Percentiles rank a stretch among this genome's conserved stretches.
Evolutionary conservation across 345 rosid genomes (phyloP).

Genomic region (Rhodomyrtus tomentosa): DNA sequence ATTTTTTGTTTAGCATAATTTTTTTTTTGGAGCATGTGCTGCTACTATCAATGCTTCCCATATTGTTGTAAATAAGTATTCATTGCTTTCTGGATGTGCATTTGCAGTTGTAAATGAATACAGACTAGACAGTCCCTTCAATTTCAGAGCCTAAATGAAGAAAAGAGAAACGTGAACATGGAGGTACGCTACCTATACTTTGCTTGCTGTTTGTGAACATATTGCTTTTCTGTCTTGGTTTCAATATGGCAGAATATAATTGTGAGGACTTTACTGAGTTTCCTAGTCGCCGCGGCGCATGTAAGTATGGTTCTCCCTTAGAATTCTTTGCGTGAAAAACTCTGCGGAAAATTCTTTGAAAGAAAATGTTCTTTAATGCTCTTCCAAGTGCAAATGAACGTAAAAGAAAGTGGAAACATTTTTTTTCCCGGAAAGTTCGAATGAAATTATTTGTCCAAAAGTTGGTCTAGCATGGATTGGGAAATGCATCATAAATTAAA

Average conservation of each 20-base stretch:
- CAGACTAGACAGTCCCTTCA: slow-evolving; percentile 94
- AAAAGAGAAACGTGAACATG: slow-evolving; percentile 83
- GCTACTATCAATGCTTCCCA: background rate
- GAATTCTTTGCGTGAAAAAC: too few relatives aligned
- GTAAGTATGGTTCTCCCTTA: too few relatives aligned
- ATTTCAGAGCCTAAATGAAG: slow-evolving; percentile 85
- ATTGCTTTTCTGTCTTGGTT: background rate
- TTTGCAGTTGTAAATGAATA: slow-evolving; percentile 85
- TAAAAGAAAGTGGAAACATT: too few relatives aligned
- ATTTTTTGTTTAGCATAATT: background rate
- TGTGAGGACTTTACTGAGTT: background rate
- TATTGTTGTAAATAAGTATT: background rate
- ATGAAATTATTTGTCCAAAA: too few relatives aligned
- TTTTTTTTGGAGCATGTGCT: background rate
- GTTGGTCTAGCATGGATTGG: too few relatives aligned
- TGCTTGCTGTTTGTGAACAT: background rate
- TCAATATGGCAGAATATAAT: background rate
- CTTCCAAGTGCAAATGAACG: too few relatives aligned
- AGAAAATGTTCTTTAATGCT: too few relatives aligned
- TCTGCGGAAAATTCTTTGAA: too few relatives aligned
- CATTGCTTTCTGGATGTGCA: background rate
- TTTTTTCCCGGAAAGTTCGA: too few relatives aligned
- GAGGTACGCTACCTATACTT: slow-evolving; percentile 36
- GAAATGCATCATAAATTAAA: too few relatives aligned
- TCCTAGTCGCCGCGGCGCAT: too few relatives aligned